A percentile compares a stretch with the other conserved stretches of the same genome.
phyloP scores from a whole-genome alignment of 176 grass and related monocot genomes.

The Phoenix dactylifera region DNA sequence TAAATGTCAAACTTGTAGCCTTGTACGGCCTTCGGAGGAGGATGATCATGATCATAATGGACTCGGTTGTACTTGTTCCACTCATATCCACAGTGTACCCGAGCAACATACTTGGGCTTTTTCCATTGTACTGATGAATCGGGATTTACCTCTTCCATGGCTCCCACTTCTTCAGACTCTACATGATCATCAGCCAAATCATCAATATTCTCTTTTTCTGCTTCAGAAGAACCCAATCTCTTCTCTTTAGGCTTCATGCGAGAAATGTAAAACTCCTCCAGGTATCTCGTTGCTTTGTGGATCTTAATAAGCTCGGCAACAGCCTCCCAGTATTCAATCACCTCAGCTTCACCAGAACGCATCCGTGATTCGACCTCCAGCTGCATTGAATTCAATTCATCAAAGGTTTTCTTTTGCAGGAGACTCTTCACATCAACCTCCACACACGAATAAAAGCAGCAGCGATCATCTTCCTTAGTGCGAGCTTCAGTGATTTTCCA shows the following conservation, averaged over 20 bases:
- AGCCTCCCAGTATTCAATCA: conserved; percentile 21
- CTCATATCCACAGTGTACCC: conserved; percentile 21
- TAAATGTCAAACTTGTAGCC: conserved; percentile 36
- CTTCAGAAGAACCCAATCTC: too few species aligned
- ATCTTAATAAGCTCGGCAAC: conserved; percentile 17
- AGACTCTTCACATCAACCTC: too few species aligned
- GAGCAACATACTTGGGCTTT: conserved; percentile 35
- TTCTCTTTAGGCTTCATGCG: too few species aligned
- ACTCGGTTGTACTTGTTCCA: conserved; percentile 42
- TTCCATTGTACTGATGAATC: background rate
- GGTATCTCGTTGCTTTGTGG: conserved; percentile 25
- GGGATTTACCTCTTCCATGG: too few species aligned
- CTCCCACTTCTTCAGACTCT: too few species aligned
- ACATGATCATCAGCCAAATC: too few species aligned
- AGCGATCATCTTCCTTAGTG: too few species aligned
- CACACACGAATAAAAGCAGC: too few species aligned
- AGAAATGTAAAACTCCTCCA: too few species aligned
- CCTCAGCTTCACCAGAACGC: conserved; percentile 17
- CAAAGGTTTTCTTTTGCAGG: too few species aligned
- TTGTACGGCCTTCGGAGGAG: conserved; percentile 24
- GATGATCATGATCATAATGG: conserved; percentile 28
- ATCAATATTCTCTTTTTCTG: too few species aligned
- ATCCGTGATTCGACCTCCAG: conserved; percentile 11
- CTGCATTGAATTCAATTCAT: conserved; percentile 4
- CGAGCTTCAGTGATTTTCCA: too few species aligned